These are phyloP conservation scores for Metschnikowia peoriensis DNA, from an alignment of 805 yeast species.

Conservation along the genomic window DNA sequence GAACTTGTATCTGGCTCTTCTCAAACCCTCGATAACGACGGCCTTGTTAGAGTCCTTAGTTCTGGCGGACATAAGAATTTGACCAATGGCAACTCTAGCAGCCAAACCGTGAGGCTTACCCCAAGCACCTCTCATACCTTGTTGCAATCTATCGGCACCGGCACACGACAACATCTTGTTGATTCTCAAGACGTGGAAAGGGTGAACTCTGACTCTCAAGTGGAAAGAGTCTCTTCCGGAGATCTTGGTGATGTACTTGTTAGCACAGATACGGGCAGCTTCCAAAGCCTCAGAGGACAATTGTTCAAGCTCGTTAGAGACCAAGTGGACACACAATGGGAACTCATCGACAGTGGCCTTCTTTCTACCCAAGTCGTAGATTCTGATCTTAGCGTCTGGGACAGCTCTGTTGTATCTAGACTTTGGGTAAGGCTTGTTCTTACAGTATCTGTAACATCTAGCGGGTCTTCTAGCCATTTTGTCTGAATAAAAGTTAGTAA, in stretches of 20 bases:
- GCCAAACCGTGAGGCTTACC: slow-evolving; percentile 99
- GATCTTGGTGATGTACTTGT: slow-evolving; percentile 97
- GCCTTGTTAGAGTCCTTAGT: slow-evolving; percentile 98
- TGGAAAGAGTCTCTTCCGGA: slow-evolving; percentile 99
- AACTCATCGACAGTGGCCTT: slow-evolving; percentile 99
- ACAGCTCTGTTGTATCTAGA: slow-evolving; percentile 99
- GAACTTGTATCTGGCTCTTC: slow-evolving; percentile 99
- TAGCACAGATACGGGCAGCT: slow-evolving; percentile 99
- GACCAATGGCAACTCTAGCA: slow-evolving; percentile 99
- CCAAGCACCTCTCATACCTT: slow-evolving; percentile 99
- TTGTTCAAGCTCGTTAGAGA: slow-evolving; percentile 99
- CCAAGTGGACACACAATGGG: slow-evolving; percentile 99
- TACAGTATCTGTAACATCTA: slow-evolving; percentile 99
- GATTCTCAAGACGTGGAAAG: slow-evolving; percentile 99
- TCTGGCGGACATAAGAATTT: slow-evolving; percentile 96
- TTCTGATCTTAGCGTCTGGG: slow-evolving; percentile 99
- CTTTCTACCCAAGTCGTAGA: slow-evolving; percentile 99
- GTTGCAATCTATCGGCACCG: slow-evolving; percentile 99
- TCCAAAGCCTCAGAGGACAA: slow-evolving; percentile 99
- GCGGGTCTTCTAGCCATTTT: slow-evolving; percentile 99
- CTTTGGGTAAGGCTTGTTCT: slow-evolving; percentile 99
- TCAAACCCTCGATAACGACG: slow-evolving; percentile 96
- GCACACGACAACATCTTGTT: slow-evolving; percentile 99
- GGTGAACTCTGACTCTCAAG: slow-evolving; percentile 99
- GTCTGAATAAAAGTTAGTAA: slow-evolving; percentile 36